phyloP scores from a whole-genome alignment of 768 basidiomycete species.

The Amanita polypyramis region DNA sequence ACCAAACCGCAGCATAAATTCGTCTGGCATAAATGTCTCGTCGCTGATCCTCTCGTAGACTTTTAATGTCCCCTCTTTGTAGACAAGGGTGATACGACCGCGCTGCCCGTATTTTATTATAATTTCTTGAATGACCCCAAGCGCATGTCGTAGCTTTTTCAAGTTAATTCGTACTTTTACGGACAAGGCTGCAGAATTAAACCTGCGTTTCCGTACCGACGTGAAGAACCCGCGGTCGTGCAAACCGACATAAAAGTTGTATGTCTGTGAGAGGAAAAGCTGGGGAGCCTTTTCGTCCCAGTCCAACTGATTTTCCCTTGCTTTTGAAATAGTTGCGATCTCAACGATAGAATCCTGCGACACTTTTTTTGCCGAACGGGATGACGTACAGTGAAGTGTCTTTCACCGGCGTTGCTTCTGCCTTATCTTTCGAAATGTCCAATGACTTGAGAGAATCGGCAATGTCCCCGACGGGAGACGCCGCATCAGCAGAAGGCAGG shows the following conservation, averaged over 20 bases:
- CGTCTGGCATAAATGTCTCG: constrained; percentile 35
- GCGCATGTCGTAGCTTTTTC: constrained; percentile 25
- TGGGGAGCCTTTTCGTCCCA: constrained; percentile 60
- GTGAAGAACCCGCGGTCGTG: constrained; percentile 47
- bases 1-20: constrained; percentile 9
- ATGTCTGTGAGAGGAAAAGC: constrained; percentile 59
- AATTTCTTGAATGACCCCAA: constrained; percentile 34
- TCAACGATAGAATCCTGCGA: constrained; percentile 35
- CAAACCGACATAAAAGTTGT: constrained; percentile 46
- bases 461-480: constrained; percentile 20
- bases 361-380: constrained; percentile 20
- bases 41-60: constrained; percentile 38
- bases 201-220: constrained; percentile 36
- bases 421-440: constrained; percentile 9
- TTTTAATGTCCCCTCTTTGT: constrained; percentile 30
- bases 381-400: constrained; percentile 11
- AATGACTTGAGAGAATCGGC: constrained; percentile 22
- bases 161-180: constrained; percentile 23
- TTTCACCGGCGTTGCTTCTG: constrained; percentile 10
- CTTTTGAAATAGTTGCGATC: constrained; percentile 31
- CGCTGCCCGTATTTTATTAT: constrained; percentile 42
- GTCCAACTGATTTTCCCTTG: constrained; percentile 23
- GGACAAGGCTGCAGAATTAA: constrained; percentile 15
- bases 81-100: constrained; percentile 47
- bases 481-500: neutral